These are phyloP conservation scores for Myochromella boudieri DNA, from an alignment of 768 basidiomycete species.

Conservation along the genomic window DNA sequence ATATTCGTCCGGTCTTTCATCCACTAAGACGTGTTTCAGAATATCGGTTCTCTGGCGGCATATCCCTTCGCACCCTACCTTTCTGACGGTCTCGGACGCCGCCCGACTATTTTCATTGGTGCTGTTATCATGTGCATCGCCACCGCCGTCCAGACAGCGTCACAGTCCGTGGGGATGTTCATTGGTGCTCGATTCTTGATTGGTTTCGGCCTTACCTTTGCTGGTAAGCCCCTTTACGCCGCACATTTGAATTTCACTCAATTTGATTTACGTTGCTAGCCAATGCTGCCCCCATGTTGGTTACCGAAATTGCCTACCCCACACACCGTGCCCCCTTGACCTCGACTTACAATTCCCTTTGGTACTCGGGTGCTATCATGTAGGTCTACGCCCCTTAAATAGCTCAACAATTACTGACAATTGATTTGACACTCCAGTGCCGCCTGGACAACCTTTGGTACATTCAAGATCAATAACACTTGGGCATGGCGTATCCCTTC, in stretches of 20 bases:
- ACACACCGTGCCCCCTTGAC: constrained; percentile 79
- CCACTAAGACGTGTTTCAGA: constrained; percentile 35
- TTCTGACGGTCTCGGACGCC: constrained; percentile 72
- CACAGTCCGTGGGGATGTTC: constrained; percentile 76
- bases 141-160: constrained; percentile 66
- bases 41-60: constrained; percentile 66
- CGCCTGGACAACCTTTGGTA: constrained; percentile 86
- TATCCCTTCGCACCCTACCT: constrained; percentile 73
- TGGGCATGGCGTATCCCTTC: constrained; percentile 89
- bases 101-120: constrained; percentile 64
- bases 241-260: constrained; percentile 10
- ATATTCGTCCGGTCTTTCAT: neutral
- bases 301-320: constrained; percentile 86
- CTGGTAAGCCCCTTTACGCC: constrained; percentile 36
- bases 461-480: constrained; percentile 62
- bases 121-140: constrained; percentile 71
- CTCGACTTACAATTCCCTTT: constrained; percentile 79
- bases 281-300: constrained; percentile 78
- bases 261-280: constrained; percentile 30
- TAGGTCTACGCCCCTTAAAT: constrained; percentile 29
- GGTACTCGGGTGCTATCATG: constrained; percentile 84
- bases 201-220: constrained; percentile 76
- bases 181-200: constrained; percentile 79
- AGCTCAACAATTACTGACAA: neutral
- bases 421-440: constrained; percentile 37